phyloP scores from a whole-genome alignment of 2,329 filamentous ascomycete species.

The Coccinonectria pachysandricola region DNA sequence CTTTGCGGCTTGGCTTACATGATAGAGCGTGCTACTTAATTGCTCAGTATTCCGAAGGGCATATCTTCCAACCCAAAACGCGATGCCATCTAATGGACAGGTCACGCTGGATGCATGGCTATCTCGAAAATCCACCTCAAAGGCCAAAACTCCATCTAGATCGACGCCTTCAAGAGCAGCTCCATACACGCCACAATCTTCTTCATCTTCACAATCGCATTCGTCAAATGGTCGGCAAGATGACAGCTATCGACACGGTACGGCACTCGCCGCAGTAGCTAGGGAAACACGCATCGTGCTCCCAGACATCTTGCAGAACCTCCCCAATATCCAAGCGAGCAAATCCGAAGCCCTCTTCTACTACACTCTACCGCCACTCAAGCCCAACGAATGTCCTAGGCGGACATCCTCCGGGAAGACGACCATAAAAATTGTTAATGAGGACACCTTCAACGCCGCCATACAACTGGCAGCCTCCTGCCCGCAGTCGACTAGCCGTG shows the following conservation, averaged over 20 bases:
- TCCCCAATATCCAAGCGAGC: slow-evolving; percentile 30
- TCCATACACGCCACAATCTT: slow-evolving; percentile 4
- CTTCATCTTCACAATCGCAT: slow-evolving; percentile 5
- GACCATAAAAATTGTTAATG: slow-evolving; percentile 39
- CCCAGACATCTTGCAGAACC: slow-evolving; percentile 33
- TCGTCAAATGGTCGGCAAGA: slow-evolving; percentile 5
- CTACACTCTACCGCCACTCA: slow-evolving; percentile 28
- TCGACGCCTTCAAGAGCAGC: slow-evolving; percentile 2
- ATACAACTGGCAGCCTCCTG: slow-evolving; percentile 26
- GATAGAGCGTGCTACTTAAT: slow-evolving; percentile 1
- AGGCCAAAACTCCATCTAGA: slow-evolving; percentile 5
- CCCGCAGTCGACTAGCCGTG: slow-evolving; percentile 19
- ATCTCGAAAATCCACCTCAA: slow-evolving; percentile 4
- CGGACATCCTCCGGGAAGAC: slow-evolving; percentile 21
- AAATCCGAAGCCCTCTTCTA: slow-evolving; percentile 28
- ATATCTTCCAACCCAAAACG: not conserved
- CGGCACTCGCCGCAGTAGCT: slow-evolving; percentile 30
- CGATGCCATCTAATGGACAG: slow-evolving; percentile 10
- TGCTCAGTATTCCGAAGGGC: too few species aligned
- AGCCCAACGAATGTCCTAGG: slow-evolving; percentile 31
- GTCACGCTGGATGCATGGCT: slow-evolving; percentile 21
- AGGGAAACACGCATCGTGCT: slow-evolving; percentile 37
- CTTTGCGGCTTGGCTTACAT: not conserved
- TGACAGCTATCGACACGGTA: slow-evolving; percentile 11
- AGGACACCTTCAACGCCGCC: slow-evolving; percentile 48